phyloP scores from a whole-genome alignment of 164 flowering plant species.

The grape (Vitis vinifera) region ASM3070453v1 NC_081821.1:7026001-7026500 shows the following conservation, averaged over 20 bases:
- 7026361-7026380: conserved; percentile 20
- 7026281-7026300: conserved; percentile 20
- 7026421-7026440: conserved; percentile 17
- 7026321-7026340: conserved; percentile 25
- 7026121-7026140: conserved; percentile 30
- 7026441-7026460: conserved; percentile 26
- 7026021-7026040: conserved; percentile 29
- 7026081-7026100: conserved; percentile 27
- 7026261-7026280: conserved; percentile 22
- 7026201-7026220: conserved; percentile 25
- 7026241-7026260: conserved; percentile 19
- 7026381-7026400: conserved; percentile 23
- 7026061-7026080: conserved; percentile 29
- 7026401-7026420: conserved; percentile 15
- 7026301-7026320: conserved; percentile 22
- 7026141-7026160: conserved; percentile 12
- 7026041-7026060: conserved; percentile 15
- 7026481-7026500: conserved; percentile 22
- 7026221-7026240: conserved; percentile 29
- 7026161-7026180: conserved; percentile 16
- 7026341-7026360: conserved; percentile 28
- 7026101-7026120: conserved; percentile 20
- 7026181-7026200: conserved; percentile 23
- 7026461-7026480: conserved; percentile 19
- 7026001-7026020: conserved; percentile 32